Evolutionary conservation across 2,329 filamentous ascomycete species (phyloP).

Genomic region (Verticillium tricorpus): DNA sequence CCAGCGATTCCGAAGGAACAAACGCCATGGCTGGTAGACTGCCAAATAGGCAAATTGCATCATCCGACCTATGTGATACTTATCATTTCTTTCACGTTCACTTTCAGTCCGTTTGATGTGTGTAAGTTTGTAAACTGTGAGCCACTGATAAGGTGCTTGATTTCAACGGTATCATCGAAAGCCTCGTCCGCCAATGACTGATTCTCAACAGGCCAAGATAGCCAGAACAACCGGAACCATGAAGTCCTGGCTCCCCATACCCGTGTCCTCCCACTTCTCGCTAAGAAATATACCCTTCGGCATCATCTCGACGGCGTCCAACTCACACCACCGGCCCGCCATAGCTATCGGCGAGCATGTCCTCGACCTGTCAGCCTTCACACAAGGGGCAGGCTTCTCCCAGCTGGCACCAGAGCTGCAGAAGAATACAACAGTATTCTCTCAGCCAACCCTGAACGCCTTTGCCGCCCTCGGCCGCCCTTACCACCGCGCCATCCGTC

Average conservation of each 20-base stretch:
- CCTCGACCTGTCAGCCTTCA: constrained; percentile 47
- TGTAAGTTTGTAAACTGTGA: background rate
- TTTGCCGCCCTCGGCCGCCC: constrained; percentile 65
- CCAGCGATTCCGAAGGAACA: background rate
- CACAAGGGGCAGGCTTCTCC: constrained; percentile 10
- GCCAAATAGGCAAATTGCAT: background rate
- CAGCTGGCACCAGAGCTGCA: constrained; percentile 5
- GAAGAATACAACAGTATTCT: constrained; percentile 8
- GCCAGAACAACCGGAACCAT: background rate
- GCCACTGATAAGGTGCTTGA: background rate
- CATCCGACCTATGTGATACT: background rate
- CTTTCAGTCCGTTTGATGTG: background rate
- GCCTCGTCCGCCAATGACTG: background rate
- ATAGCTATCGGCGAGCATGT: constrained; percentile 65
- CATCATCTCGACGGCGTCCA: constrained; percentile 58
- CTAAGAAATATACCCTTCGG: constrained; percentile 72
- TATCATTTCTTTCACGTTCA: background rate
- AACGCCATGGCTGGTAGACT: background rate
- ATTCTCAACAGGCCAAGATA: background rate
- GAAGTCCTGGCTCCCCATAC: constrained; percentile 11
- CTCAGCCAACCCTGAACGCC: constrained; percentile 57
- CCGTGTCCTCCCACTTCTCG: constrained; percentile 46
- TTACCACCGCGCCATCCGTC: constrained; percentile 62
- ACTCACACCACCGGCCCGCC: constrained; percentile 53
- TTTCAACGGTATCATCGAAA: background rate